A percentile compares a stretch with the other conserved stretches of the same genome.
These are phyloP conservation scores for Citrus medica DNA, from an alignment of 345 rosid genomes.

Conservation along the genomic window DNA sequence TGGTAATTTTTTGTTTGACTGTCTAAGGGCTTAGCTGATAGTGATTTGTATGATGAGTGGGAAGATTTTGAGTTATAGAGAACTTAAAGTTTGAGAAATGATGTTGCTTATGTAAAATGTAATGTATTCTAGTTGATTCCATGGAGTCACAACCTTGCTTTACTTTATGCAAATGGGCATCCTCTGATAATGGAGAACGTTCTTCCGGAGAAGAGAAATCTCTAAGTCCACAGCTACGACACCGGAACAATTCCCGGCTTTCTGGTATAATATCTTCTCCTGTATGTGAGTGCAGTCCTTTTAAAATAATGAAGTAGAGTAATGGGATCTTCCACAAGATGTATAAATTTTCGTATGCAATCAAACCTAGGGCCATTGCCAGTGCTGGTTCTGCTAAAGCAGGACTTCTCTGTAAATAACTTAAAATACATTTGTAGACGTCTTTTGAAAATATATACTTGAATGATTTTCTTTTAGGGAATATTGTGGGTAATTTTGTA, in stretches of 20 bases:
- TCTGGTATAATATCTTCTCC: slow-evolving; percentile 46
- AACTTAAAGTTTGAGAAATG: neutral
- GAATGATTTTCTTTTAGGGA: neutral
- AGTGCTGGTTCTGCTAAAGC: neutral
- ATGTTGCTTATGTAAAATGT: slow-evolving; percentile 1
- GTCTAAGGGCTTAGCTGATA: neutral
- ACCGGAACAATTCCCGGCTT: slow-evolving; percentile 32
- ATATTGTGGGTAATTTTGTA: neutral
- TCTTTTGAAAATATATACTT: neutral
- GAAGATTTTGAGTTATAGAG: neutral
- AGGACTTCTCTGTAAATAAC: neutral
- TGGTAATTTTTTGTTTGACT: slow-evolving; percentile 21
- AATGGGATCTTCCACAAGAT: neutral
- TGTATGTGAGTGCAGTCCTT: neutral
- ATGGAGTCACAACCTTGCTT: slow-evolving; percentile 44
- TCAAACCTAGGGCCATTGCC: neutral
- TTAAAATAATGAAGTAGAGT: neutral
- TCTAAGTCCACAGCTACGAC: slow-evolving; percentile 42
- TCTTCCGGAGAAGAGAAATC: slow-evolving; percentile 25
- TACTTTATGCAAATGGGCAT: slow-evolving; percentile 68
- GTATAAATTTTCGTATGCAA: neutral
- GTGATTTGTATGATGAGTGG: neutral
- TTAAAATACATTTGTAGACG: neutral
- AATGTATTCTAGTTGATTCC: slow-evolving; percentile 38
- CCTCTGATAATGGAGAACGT: slow-evolving; percentile 28